These are phyloP conservation scores for Dunaliella primolecta DNA, from an alignment of 139 green algal species.

Conservation along the genomic window DNA sequence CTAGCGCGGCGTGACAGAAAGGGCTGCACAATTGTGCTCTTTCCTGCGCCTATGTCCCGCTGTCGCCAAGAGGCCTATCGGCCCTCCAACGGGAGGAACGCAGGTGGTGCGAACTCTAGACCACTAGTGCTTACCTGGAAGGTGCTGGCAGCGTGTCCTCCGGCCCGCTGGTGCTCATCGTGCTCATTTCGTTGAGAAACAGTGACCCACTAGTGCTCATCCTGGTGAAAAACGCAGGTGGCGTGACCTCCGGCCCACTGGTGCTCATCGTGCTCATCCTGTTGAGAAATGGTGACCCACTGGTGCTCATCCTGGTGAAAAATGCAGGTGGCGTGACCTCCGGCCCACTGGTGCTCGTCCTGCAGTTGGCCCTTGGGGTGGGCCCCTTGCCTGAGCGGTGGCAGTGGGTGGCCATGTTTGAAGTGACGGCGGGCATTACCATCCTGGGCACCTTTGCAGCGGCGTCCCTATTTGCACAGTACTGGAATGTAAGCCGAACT, in stretches of 20 bases:
- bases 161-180: slow-evolving; percentile 57
- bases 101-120: too few species aligned
- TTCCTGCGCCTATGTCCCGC: too few species aligned
- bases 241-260: slow-evolving; percentile 48
- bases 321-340: slow-evolving; percentile 50
- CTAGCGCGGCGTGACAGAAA: too few species aligned
- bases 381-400: neutral
- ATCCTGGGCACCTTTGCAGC: slow-evolving; percentile 10
- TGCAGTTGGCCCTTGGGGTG: slow-evolving; percentile 52
- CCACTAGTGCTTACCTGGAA: too few species aligned
- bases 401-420: slow-evolving; percentile 63
- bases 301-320: slow-evolving; percentile 66
- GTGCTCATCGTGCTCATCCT: slow-evolving; percentile 63
- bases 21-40: too few species aligned
- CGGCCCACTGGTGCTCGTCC: slow-evolving; percentile 57
- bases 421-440: slow-evolving; percentile 36
- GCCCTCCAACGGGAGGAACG: too few species aligned
- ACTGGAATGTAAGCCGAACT: slow-evolving; percentile 27
- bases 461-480: slow-evolving; percentile 28
- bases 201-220: too few species aligned
- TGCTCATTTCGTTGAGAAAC: too few species aligned
- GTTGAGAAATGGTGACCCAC: slow-evolving; percentile 54
- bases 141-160: slow-evolving; percentile 47
- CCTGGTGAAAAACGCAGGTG: too few species aligned
- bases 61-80: too few species aligned